Conservation (phyloP, 192 early-diverging fungal species). For the Entrophospora sp. region DNA sequence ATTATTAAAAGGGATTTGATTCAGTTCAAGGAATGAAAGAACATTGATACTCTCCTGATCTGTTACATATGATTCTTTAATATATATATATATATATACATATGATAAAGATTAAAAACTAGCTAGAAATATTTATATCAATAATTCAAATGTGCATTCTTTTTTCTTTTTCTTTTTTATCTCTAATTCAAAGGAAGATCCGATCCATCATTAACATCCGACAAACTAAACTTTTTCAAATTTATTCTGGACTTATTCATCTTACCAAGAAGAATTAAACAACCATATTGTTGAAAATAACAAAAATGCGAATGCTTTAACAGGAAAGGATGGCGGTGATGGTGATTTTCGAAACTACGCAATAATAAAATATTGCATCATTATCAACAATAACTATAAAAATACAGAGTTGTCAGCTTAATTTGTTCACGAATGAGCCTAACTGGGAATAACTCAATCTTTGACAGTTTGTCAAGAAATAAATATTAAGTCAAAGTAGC, state of each 20-base stretch:
- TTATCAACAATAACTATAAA: too few relatives aligned
- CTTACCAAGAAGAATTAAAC: conserved; percentile 42
- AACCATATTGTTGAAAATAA: too few relatives aligned
- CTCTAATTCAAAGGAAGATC: conserved; percentile 9
- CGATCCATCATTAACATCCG: conserved; percentile 39
- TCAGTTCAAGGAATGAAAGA: conserved; percentile 85
- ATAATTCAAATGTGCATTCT: conserved; percentile 38
- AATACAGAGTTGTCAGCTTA: too few relatives aligned
- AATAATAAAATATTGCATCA: too few relatives aligned
- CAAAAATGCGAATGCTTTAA: too few relatives aligned
- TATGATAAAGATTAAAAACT: conserved; percentile 60
- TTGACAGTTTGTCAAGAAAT: too few relatives aligned
- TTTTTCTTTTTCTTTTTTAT: neutral
- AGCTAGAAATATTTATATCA: conserved; percentile 55
- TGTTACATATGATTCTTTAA: conserved; percentile 72
- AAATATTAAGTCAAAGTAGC: too few relatives aligned
- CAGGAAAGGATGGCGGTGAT: too few relatives aligned
- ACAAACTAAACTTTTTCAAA: conserved; percentile 56
- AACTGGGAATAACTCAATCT: too few relatives aligned
- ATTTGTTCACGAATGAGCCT: too few relatives aligned
- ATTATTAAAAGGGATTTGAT: conserved; percentile 73
- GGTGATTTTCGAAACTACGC: too few relatives aligned
- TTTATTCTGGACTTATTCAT: conserved; percentile 61
- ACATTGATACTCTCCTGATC: conserved; percentile 73
- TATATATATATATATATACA: conserved; percentile 69